Evolutionary conservation across 148 eudicot genomes (phyloP).

Genomic region (Nyssa sinensis): DNA sequence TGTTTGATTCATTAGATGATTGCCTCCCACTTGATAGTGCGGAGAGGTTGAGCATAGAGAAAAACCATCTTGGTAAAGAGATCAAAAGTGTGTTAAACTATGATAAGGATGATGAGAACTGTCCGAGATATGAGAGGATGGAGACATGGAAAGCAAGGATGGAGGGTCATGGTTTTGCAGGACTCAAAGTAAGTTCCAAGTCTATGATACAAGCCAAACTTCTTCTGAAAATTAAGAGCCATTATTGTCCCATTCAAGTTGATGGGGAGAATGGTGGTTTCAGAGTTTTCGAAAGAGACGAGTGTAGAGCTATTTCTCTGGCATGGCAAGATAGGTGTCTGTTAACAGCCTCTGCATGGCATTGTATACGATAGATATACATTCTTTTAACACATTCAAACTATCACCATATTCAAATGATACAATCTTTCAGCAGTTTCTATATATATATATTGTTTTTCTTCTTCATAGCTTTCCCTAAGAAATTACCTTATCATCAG

Average conservation of each 20-base stretch:
- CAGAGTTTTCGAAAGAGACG: conserved; percentile 46
- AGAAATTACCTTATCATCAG: neutral
- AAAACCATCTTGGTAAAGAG: conserved; percentile 59
- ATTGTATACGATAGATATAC: conserved; percentile 8
- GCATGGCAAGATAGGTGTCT: conserved; percentile 74
- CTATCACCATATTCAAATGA: too few relatives aligned
- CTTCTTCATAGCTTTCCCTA: too few relatives aligned
- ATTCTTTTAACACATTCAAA: neutral
- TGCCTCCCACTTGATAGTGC: conserved; percentile 61
- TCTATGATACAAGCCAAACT: conserved; percentile 66
- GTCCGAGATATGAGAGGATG: conserved; percentile 45
- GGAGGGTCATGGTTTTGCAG: conserved; percentile 56
- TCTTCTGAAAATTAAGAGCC: conserved; percentile 56
- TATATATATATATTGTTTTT: too few relatives aligned
- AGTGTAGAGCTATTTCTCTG: conserved; percentile 50
- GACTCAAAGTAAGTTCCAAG: conserved; percentile 55
- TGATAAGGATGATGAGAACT: conserved; percentile 21
- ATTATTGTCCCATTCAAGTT: conserved; percentile 40
- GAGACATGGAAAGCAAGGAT: conserved; percentile 73
- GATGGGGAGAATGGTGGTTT: conserved; percentile 64
- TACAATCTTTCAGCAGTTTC: too few relatives aligned
- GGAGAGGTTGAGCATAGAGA: conserved; percentile 70
- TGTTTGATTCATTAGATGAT: conserved; percentile 79
- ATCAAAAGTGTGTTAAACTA: conserved; percentile 48
- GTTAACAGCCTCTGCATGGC: conserved; percentile 65